Conservation (phyloP, 805 yeast species). For the Candida morakotiae region DNA sequence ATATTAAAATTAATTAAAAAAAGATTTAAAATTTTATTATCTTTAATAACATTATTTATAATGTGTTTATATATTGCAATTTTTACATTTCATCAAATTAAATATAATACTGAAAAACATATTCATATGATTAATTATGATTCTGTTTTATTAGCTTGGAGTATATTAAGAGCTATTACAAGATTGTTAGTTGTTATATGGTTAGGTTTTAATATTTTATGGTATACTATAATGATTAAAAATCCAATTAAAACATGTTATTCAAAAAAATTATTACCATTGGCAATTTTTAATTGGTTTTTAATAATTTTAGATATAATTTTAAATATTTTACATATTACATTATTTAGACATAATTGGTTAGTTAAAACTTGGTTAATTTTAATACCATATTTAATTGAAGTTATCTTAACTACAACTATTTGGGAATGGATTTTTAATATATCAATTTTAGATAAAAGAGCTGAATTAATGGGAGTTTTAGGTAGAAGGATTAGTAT, state of each 20-base stretch:
- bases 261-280: slow-evolving; percentile 41
- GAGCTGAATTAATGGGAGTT: slow-evolving; percentile 51
- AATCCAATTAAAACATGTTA: slow-evolving; percentile 40
- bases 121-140: background rate
- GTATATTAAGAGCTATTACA: slow-evolving; percentile 25
- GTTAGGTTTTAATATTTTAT: slow-evolving; percentile 30
- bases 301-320: slow-evolving; percentile 36
- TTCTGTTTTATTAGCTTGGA: slow-evolving; percentile 12
- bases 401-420: slow-evolving; percentile 47
- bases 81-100: slow-evolving; percentile 12
- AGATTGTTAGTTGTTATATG: slow-evolving; percentile 24
- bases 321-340: slow-evolving; percentile 20
- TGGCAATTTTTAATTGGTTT: slow-evolving; percentile 43
- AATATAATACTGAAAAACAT: slow-evolving; percentile 6
- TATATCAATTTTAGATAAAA: slow-evolving; percentile 46
- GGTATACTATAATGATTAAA: slow-evolving; percentile 36
- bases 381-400: slow-evolving; percentile 39
- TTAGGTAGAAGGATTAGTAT: slow-evolving; percentile 56
- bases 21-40: slow-evolving; percentile 23
- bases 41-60: slow-evolving; percentile 26
- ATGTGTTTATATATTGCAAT: slow-evolving; percentile 19
- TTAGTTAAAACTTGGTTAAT: slow-evolving; percentile 48
- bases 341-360: slow-evolving; percentile 27
- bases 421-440: slow-evolving; percentile 68
- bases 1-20: slow-evolving; percentile 29